Conservation (phyloP, 2,329 filamentous ascomycete species). For the Fusarium transvaalense region DNA sequence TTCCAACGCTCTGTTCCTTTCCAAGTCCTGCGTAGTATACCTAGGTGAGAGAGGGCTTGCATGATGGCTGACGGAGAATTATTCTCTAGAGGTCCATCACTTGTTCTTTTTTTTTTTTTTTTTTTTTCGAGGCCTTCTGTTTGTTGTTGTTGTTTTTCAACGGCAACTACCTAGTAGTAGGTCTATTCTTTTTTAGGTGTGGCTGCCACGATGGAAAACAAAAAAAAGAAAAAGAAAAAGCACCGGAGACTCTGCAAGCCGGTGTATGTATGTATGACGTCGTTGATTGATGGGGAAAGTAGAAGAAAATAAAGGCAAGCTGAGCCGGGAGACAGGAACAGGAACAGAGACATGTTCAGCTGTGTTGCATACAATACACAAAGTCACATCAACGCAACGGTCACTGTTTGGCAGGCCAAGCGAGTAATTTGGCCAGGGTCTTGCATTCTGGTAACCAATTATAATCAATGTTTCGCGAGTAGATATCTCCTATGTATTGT, state of each 20-base stretch:
- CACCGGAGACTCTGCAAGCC: conserved; percentile 3
- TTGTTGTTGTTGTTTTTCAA: conserved; percentile 3
- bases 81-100: conserved; percentile 4
- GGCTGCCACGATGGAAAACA: conserved; percentile 19
- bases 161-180: too few relatives aligned
- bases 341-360: conserved; percentile 6
- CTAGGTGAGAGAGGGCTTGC: conserved; percentile 32
- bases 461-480: conserved; percentile 33
- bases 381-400: conserved; percentile 8
- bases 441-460: conserved; percentile 41
- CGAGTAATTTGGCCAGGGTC: conserved; percentile 39
- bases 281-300: neutral
- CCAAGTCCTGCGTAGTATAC: conserved; percentile 4
- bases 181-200: conserved; percentile 4
- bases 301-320: conserved; percentile 8
- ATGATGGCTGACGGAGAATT: conserved; percentile 24
- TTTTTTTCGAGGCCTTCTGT: conserved; percentile 14
- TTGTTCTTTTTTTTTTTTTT: too few relatives aligned
- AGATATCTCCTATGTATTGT: neutral
- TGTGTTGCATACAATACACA: conserved; percentile 17
- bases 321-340: conserved; percentile 13
- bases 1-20: neutral
- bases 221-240: neutral
- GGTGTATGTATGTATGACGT: conserved; percentile 17
- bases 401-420: conserved; percentile 46